Base-by-base conservation (phyloP, 352 stramenopile genomes). In the Nothophytophthora sp. region DNA sequence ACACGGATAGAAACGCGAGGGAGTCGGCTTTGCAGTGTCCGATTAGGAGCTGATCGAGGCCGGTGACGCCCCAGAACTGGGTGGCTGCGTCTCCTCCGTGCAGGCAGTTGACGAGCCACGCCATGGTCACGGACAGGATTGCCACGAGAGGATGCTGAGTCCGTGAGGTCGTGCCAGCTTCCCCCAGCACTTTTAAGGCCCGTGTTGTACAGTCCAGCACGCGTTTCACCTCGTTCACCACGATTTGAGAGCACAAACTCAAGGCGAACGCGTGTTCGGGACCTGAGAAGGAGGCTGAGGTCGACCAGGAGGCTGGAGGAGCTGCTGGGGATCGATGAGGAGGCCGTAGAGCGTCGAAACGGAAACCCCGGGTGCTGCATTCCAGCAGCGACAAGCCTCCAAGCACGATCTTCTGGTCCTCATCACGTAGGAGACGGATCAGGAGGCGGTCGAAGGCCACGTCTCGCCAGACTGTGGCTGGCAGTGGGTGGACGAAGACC, bases 21-120 rank as follows among this genome's bases (percentile, higher is more conserved):
- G 67, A 50, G 4, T 73, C 68, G 0, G 57, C 34, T 37, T 67
- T 75, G 19, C 63, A 66, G 10, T 74, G 50, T 0, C 42, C 33
- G 5, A 78, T 7, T 12, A 81, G 7, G 0, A 70, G 19, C 4
- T 57, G 33, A 7, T 63, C 20, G 3, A 81, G 42, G 0, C 66
- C 66, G 16, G 50, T 38, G 3, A 43, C 4, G 2, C 44, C 28
- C 69, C 73, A 78, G 18, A 70, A 60, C 12, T 67, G 69, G 8
- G 73, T 76, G 5, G 40, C 46, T 0, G 5, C 6, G 24, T 84
- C 67, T 32, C 73, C 69, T 4, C 55, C 56, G 37, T 81, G 46
- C 12, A 84, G 42, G 37, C 55, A 69, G 44, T 84, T 81, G 13
- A 73, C 60, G 1, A 84, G 46, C 30, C 58, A 70, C 15, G 66